Conservation (phyloP, 768 basidiomycete species). For the Rhodotorula toruloides region DNA sequence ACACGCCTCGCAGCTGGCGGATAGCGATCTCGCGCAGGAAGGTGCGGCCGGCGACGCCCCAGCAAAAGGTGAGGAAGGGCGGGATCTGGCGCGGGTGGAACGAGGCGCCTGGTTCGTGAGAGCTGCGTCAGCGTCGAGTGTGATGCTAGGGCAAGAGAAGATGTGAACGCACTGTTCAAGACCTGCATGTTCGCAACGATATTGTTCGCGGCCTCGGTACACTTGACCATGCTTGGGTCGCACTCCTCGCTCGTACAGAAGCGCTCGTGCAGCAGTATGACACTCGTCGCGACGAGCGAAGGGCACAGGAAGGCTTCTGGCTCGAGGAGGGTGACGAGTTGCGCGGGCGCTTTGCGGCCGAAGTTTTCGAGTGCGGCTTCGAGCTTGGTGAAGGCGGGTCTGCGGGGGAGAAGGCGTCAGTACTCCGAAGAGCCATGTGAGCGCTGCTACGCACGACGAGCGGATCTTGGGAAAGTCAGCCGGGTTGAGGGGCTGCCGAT, state of each 20-base stretch:
- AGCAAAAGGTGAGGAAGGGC: conserved; percentile 3
- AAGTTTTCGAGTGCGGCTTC: conserved; percentile 9
- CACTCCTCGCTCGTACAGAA: neutral
- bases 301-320: conserved; percentile 12
- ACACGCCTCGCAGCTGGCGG: neutral
- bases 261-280: conserved; percentile 13
- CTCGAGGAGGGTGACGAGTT: conserved; percentile 15
- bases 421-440: too few species aligned
- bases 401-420: neutral
- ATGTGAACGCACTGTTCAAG: neutral
- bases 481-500: neutral
- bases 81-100: conserved; percentile 20
- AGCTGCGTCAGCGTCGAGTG: neutral
- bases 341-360: neutral
- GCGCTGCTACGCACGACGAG: neutral
- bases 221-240: conserved; percentile 7
- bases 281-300: neutral
- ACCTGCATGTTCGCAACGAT: conserved; percentile 7
- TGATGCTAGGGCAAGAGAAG: neutral
- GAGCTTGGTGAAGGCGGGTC: conserved; percentile 8
- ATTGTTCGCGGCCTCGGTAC: neutral
- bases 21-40: neutral
- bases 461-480: conserved; percentile 15
- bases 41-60: neutral
- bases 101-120: neutral